A percentile compares a stretch with the other conserved stretches of the same genome.
Conservation (phyloP, 2,329 filamentous ascomycete species). For the Exophiala spinifera region DNA sequence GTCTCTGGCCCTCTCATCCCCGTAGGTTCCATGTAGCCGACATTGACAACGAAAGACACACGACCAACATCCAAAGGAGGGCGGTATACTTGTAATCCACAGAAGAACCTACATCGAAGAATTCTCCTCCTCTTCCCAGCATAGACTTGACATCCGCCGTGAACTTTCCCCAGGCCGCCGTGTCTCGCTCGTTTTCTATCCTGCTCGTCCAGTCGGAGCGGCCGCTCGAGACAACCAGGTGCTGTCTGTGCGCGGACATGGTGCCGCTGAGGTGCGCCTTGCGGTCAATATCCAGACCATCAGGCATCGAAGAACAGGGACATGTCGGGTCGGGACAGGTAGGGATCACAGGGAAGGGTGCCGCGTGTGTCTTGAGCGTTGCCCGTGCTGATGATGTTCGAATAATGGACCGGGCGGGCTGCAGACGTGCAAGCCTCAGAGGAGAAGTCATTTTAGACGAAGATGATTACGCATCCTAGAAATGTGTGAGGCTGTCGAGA, state of each 20-base stretch:
- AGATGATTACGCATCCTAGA: neutral
- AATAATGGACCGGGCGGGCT: neutral
- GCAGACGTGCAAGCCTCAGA: conserved; percentile 11
- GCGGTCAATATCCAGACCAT: conserved; percentile 71
- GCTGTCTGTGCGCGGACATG: conserved; percentile 74
- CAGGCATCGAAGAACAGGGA: conserved; percentile 68
- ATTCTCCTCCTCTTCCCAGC: conserved; percentile 63
- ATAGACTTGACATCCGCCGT: conserved; percentile 66
- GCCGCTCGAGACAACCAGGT: conserved; percentile 80
- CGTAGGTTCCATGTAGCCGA: no score
- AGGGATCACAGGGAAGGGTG: conserved; percentile 47
- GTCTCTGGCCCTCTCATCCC: no score
- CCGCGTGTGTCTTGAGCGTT: conserved; percentile 21
- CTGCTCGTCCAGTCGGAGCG: conserved; percentile 75
- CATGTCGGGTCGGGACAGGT: conserved; percentile 75
- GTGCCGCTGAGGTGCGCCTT: conserved; percentile 68
- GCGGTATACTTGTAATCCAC: no score
- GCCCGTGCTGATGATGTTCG: conserved; percentile 1
- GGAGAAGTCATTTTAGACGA: conserved; percentile 14
- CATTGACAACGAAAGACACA: no score
- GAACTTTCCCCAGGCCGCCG: conserved; percentile 45
- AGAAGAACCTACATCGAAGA: conserved; percentile 62
- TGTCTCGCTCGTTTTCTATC: conserved; percentile 73
- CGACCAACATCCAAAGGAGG: no score
- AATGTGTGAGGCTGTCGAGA: neutral